Evolutionary conservation across 2,329 filamentous ascomycete species (phyloP).

Genomic region (Mycosphaerella sp.): DNA sequence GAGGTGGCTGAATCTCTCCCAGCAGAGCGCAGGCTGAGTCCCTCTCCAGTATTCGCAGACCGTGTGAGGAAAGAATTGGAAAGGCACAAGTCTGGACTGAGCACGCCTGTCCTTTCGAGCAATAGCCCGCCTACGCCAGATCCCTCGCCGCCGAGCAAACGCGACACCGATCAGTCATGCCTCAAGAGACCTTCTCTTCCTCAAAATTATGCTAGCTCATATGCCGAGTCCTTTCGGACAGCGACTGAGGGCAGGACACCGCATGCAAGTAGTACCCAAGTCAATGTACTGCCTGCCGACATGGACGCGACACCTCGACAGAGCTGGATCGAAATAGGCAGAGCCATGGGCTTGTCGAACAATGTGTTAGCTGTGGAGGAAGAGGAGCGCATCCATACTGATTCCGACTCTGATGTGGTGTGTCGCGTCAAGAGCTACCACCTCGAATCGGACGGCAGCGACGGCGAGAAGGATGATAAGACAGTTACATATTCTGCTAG

Average conservation of each 20-base stretch:
- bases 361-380: conserved; percentile 7
- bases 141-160: conserved; percentile 30
- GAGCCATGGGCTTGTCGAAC: conserved; percentile 10
- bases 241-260: conserved; percentile 39
- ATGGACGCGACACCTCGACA: conserved; percentile 10
- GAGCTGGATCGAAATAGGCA: conserved; percentile 11
- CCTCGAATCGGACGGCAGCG: conserved; percentile 21
- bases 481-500: conserved; percentile 7
- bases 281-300: conserved; percentile 11
- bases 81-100: conserved; percentile 36
- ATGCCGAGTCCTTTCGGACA: conserved; percentile 44
- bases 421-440: conserved; percentile 19
- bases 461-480: conserved; percentile 12
- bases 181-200: conserved; percentile 21
- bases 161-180: conserved; percentile 12
- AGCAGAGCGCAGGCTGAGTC: conserved; percentile 33
- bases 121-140: conserved; percentile 34
- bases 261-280: conserved; percentile 23
- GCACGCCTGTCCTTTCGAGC: conserved; percentile 38
- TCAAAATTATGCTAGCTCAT: conserved; percentile 35
- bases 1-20: conserved; percentile 26
- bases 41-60: conserved; percentile 40
- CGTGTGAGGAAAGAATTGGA: conserved; percentile 36
- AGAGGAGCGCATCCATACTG: conserved; percentile 2
- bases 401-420: conserved; percentile 12